Evolutionary conservation across 345 rosid genomes (phyloP).

Genomic region (Arabis hirsuta): DNA sequence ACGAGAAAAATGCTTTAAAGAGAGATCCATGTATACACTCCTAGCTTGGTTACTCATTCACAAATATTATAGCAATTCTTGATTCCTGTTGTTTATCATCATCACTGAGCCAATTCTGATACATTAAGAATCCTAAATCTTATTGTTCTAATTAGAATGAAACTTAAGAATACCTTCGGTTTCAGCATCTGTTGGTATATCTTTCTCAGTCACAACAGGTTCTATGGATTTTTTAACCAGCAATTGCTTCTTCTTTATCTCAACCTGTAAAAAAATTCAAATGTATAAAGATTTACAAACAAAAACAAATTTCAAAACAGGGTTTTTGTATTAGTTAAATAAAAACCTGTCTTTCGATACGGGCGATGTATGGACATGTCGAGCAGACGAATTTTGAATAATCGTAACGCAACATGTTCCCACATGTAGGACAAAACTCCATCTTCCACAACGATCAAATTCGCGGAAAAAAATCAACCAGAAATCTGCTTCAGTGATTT

Average conservation of each 20-base stretch:
- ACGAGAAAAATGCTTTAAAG: too few species aligned
- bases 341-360: constrained; percentile 36
- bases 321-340: not conserved
- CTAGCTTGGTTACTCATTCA: too few species aligned
- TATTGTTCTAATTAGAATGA: not conserved
- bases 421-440: constrained; percentile 46
- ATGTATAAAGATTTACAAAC: not conserved
- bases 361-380: constrained; percentile 41
- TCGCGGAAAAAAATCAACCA: not conserved
- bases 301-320: not conserved
- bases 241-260: constrained; percentile 43
- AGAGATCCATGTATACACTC: too few species aligned
- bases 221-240: constrained; percentile 40
- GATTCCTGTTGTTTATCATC: not conserved
- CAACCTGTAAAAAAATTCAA: constrained; percentile 33
- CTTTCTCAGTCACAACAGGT: constrained; percentile 31
- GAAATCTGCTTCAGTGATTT: too few species aligned
- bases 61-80: not conserved
- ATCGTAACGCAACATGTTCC: constrained; percentile 42
- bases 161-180: constrained; percentile 37
- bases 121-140: not conserved
- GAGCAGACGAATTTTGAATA: constrained; percentile 36
- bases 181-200: constrained; percentile 36
- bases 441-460: constrained; percentile 28
- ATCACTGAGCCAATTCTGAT: not conserved